A percentile compares a stretch with the other conserved stretches of the same genome.
These are phyloP conservation scores for Yamadazyma akitaensis DNA, from an alignment of 805 yeast species.

Conservation along the genomic window DNA sequence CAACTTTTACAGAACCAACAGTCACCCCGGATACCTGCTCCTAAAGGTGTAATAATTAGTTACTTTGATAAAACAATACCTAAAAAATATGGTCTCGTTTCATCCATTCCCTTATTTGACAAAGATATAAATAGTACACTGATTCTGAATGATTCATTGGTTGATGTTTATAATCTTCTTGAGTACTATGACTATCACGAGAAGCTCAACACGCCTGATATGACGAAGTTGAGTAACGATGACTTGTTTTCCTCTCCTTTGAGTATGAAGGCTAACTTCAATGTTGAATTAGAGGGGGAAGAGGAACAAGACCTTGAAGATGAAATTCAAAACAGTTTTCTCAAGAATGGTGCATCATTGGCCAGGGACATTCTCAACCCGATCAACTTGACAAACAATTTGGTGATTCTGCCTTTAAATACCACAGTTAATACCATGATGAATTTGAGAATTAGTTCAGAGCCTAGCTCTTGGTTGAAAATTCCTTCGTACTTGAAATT, in stretches of 20 bases:
- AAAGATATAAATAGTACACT: not conserved
- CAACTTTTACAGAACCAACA: constrained; percentile 10
- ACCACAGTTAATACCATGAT: constrained; percentile 34
- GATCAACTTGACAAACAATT: constrained; percentile 29
- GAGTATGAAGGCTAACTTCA: constrained; percentile 12
- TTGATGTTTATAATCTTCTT: constrained; percentile 28
- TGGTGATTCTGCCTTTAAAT: constrained; percentile 37
- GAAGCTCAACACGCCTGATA: constrained; percentile 17
- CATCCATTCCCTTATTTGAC: constrained; percentile 9
- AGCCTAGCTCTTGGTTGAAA: constrained; percentile 17
- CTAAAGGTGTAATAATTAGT: constrained; percentile 28
- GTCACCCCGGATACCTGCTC: constrained; percentile 6
- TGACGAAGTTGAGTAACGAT: constrained; percentile 16
- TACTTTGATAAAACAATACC: constrained; percentile 23
- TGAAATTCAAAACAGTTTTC: constrained; percentile 6
- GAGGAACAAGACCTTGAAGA: constrained; percentile 5
- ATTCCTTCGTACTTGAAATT: constrained; percentile 17
- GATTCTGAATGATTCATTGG: constrained; percentile 13
- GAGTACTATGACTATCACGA: constrained; percentile 30
- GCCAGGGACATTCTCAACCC: constrained; percentile 34
- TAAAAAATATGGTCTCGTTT: constrained; percentile 33
- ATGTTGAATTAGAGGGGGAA: constrained; percentile 7
- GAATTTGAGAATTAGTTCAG: constrained; percentile 13
- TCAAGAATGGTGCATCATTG: constrained; percentile 11
- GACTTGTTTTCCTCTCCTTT: constrained; percentile 16